Percentiles rank a stretch among this genome's conserved stretches.
Conservation (phyloP, 2,329 filamentous ascomycete species). For the Monosporascus sp. region DNA sequence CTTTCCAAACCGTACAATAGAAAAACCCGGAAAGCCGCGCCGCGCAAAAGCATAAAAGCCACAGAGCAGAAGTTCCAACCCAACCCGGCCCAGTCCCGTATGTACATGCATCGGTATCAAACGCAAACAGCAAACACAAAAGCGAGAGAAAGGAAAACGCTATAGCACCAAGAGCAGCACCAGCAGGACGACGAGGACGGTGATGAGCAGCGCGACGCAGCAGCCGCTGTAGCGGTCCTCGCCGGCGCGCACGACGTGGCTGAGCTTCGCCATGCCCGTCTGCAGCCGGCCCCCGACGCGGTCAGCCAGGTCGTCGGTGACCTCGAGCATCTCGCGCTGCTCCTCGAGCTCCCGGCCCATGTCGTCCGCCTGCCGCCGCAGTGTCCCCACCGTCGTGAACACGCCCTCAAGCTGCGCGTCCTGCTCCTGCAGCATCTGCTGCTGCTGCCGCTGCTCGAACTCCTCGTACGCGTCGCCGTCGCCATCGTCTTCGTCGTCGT, state of each 20-base stretch:
- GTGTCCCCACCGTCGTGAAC: slow-evolving; percentile 85
- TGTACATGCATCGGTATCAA: no score
- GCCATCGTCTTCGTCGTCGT: slow-evolving; percentile 32
- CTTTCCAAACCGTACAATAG: no score
- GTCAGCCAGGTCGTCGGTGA: slow-evolving; percentile 79
- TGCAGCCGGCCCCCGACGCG: slow-evolving; percentile 80
- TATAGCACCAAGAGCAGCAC: slow-evolving; percentile 66
- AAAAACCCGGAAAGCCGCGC: no score
- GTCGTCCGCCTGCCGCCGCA: slow-evolving; percentile 84
- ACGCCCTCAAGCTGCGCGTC: slow-evolving; percentile 90
- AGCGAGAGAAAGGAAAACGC: slow-evolving; percentile 2
- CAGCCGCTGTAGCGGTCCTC: slow-evolving; percentile 86
- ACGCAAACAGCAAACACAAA: not conserved
- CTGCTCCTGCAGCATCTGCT: slow-evolving; percentile 90
- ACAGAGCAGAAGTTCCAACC: no score
- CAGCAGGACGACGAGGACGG: slow-evolving; percentile 80
- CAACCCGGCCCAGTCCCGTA: no score
- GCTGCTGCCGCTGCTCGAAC: slow-evolving; percentile 87
- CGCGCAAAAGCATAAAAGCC: no score
- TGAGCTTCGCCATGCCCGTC: slow-evolving; percentile 80
- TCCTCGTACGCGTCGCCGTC: slow-evolving; percentile 64
- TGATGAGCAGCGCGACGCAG: slow-evolving; percentile 83
- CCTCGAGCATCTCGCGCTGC: slow-evolving; percentile 81
- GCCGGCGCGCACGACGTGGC: slow-evolving; percentile 78
- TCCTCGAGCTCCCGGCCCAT: slow-evolving; percentile 97